Evolutionary conservation across 169 alveolate species (phyloP).

Genomic region (Plasmodium cynomolgi): DNA sequence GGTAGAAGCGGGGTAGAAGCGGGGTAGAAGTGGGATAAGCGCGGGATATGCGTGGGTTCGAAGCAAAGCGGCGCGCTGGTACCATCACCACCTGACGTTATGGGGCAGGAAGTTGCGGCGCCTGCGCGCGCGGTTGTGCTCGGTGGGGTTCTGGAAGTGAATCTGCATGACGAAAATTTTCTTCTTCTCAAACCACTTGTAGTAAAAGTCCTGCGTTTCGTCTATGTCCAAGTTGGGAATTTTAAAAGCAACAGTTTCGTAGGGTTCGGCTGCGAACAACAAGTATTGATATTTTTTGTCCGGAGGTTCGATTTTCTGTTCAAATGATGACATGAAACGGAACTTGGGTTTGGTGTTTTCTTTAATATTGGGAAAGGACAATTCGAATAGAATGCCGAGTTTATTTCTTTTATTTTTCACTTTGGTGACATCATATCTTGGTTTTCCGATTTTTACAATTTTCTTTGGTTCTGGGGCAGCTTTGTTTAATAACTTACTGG

Average conservation of each 20-base stretch:
- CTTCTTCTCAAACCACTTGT: constrained; percentile 94
- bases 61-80: background rate
- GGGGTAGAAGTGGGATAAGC: background rate
- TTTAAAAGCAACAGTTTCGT: constrained; percentile 97
- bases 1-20: background rate
- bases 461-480: constrained; percentile 73
- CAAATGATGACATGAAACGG: constrained; percentile 98
- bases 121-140: constrained; percentile 8
- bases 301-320: constrained; percentile 94
- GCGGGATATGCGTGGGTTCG: background rate
- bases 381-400: constrained; percentile 95
- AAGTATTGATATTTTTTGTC: constrained; percentile 96
- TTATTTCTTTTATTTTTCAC: constrained; percentile 94
- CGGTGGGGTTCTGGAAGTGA: constrained; percentile 82
- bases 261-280: constrained; percentile 98
- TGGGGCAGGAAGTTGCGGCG: constrained; percentile 23
- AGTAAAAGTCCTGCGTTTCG: constrained; percentile 90
- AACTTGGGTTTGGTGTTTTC: constrained; percentile 88
- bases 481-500: constrained; percentile 45
- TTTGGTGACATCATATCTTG: constrained; percentile 97
- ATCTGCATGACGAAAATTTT: constrained; percentile 93
- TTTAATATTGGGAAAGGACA: constrained; percentile 95
- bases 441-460: constrained; percentile 95
- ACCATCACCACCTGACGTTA: constrained; percentile 23
- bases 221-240: constrained; percentile 95